Evolutionary conservation across 2,329 filamentous ascomycete genomes (phyloP), one percentile per base, ranked within the genome.

Genomic region (Fusarium keratoplasticum): DNA sequence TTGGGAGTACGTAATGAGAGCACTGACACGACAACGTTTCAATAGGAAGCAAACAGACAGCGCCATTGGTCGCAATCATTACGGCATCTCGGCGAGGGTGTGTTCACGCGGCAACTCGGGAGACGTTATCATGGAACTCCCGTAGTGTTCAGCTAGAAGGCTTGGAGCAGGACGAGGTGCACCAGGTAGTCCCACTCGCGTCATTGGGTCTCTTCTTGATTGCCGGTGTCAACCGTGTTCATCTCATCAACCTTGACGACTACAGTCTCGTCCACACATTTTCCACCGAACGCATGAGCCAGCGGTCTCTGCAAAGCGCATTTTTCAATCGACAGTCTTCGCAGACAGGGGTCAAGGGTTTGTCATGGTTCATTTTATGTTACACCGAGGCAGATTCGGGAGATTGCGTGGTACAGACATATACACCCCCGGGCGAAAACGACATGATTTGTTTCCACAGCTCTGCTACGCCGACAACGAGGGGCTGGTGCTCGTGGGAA

Each of bases 331-430:
- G 77, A 36, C 70, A 77, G 29, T 52, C 86, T 83, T 66, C 85
- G 86, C 57, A 84, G 83, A 69, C 89, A 87, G 88, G 87, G 16
- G 87, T 86, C 1, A 82, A 87, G 1, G 89, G 90, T 0, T 82
- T 95, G 2, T 86, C 86, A 31, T 91, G 88, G 16, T 84, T 95
- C n/a, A 91, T 89, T 0, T 81, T 95, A 25, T 89, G 88, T 14
- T 94, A 94, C 77, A 86, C 87, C 4, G 88, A 89, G 67, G 83
- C 85, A 5, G 88, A 90, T 22, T 89, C 88, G 0, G 87, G 89
- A 13, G 88, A 92, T 58, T 90, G 92, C 66, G 85, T 94, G 22
- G 84, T 94, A 71, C 90, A 93, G 62, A 92, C 88, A 0, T 93
- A 91, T 76, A 83, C 86, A 1, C 87, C 90, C 0, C 82, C 86